Evolutionary conservation across 176 grass and related monocot genomes (phyloP).

Genomic region (Thalia dealbata): DNA sequence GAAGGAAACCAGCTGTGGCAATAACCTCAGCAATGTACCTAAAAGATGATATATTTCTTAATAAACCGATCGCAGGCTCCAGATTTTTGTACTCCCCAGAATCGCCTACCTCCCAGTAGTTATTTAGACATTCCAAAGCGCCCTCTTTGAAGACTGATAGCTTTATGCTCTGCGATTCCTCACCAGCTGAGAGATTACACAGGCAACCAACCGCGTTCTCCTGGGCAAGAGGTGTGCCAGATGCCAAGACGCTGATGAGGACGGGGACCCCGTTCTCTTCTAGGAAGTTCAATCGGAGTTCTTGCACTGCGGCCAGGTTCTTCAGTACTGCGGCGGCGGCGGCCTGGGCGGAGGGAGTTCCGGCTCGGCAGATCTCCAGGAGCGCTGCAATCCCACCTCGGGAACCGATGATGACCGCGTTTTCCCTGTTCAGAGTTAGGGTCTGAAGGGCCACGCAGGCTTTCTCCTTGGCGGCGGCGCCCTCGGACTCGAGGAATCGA

Average conservation of each 20-base stretch:
- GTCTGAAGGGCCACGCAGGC: slow-evolving; percentile 43
- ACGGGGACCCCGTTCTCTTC: slow-evolving; percentile 46
- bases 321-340: slow-evolving; percentile 49
- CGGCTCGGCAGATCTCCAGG: slow-evolving; percentile 38
- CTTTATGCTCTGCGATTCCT: slow-evolving; percentile 45
- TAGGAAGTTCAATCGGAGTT: slow-evolving; percentile 42
- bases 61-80: slow-evolving; percentile 49
- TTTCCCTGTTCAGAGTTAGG: slow-evolving; percentile 44
- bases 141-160: slow-evolving; percentile 71
- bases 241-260: slow-evolving; percentile 45
- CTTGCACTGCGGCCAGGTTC: slow-evolving; percentile 43
- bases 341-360: slow-evolving; percentile 58
- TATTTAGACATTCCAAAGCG: slow-evolving; percentile 50
- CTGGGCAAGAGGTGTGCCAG: slow-evolving; percentile 52
- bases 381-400: slow-evolving; percentile 66
- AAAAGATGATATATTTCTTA: slow-evolving; percentile 62
- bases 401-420: slow-evolving; percentile 29
- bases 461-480: slow-evolving; percentile 20
- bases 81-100: slow-evolving; percentile 34
- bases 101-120: slow-evolving; percentile 40
- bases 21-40: slow-evolving; percentile 68
- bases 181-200: slow-evolving; percentile 47
- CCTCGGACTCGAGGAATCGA: slow-evolving; percentile 22
- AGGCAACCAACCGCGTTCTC: slow-evolving; percentile 63
- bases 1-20: slow-evolving; percentile 27